Evolutionary conservation across 108 stramenopile genomes (phyloP), one percentile per base, ranked within the genome.

Genomic region (Nannochloropsis granulata): DNA sequence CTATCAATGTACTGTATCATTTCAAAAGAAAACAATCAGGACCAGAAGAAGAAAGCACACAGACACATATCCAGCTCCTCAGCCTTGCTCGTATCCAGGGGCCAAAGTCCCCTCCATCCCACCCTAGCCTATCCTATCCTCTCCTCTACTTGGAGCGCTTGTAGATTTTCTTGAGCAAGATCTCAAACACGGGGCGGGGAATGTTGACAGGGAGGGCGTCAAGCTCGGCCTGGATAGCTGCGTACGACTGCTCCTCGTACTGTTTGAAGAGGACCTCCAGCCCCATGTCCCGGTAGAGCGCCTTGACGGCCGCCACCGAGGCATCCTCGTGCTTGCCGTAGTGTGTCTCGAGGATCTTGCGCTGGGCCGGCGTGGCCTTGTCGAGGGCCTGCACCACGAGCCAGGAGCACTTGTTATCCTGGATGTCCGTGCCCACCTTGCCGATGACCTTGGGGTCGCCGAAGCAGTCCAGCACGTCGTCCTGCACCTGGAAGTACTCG

Each of bases 321-420:
- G 83, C 88, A 21, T 90, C 90, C 44, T 95, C 93, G 84, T 94
- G 87, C 90, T 92, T 86, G 82, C 95, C 96, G 90, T 98, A 98
- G 94, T 98, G 91, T 23, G 88, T 84, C 79, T 92, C 82, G 80
- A 97, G 90, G 46, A 88, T 71, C 34, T 83, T 46, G 80, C 85
- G 88, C 45, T 91, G 89, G 25, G 44, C 79, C 43, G 88, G 44
- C 21, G 82, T 86, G 25, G 87, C 89, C 46, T 83, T 82, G 44
- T 86, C 78, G 14, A 91, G 89, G 25, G 97, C 97, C 88, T 96
- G 93, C 82, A 94, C 93, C 24, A 98, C 94, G 12, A 98, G 90
- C 99, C 99, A 99, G 23, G 93, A 94, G 90, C 99, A 99, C 91
- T 99, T 99, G 89, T 95, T 96, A 89, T 99, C 99, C 89, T 97